Conservation (phyloP, 257 asterid species). For the Lycium barbarum region DNA sequence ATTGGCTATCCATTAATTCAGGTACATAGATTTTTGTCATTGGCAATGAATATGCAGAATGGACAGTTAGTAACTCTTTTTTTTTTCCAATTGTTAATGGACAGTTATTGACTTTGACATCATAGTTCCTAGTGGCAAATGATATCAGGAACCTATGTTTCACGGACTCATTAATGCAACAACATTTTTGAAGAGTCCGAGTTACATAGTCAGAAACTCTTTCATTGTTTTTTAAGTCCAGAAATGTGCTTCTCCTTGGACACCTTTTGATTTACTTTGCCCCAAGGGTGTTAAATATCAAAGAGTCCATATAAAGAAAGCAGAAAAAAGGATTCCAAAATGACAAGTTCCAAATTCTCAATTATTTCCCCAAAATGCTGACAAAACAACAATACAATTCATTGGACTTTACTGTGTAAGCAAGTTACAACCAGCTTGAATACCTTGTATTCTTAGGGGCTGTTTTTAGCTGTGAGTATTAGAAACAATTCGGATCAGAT, state of each 20-base stretch:
- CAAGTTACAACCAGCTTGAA: neutral
- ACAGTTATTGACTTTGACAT: slow-evolving; percentile 75
- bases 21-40: slow-evolving; percentile 65
- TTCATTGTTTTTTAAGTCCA: neutral
- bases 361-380: neutral
- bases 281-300: neutral
- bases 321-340: neutral
- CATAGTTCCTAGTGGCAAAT: neutral
- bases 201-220: neutral
- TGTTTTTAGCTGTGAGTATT: neutral
- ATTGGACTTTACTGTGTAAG: neutral
- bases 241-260: neutral
- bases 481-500: neutral
- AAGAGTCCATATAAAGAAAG: neutral
- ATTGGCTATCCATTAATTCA: slow-evolving; percentile 51
- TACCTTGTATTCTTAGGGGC: neutral
- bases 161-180: neutral
- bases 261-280: neutral
- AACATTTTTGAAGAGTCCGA: neutral
- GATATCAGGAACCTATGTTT: neutral
- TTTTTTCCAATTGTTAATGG: slow-evolving; percentile 50
- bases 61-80: slow-evolving; percentile 56
- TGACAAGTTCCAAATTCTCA: neutral
- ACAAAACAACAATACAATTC: neutral
- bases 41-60: slow-evolving; percentile 67